Conservation (phyloP, 768 basidiomycete genomes). For the Termitomyces eurrhizus region DNA sequence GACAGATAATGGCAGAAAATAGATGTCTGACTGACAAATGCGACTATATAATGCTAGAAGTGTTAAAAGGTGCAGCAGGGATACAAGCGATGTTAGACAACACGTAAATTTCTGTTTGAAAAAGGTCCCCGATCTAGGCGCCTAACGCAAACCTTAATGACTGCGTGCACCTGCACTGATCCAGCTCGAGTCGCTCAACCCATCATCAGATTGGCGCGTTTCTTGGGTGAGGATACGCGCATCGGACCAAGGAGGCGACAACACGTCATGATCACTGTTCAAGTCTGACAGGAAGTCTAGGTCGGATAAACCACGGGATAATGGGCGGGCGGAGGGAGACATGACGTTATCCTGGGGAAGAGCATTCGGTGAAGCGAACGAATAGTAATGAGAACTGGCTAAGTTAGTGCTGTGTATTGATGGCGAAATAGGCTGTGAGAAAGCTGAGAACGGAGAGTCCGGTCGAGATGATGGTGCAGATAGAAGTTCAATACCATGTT, state of each 20-base stretch:
- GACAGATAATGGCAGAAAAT: not conserved
- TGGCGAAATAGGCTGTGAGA: constrained; percentile 17
- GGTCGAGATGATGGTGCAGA: constrained; percentile 41
- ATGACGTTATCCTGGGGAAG: not conserved
- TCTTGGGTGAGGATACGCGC: constrained; percentile 4
- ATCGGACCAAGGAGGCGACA: constrained; percentile 16
- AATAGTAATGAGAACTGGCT: constrained; percentile 14
- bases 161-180: constrained; percentile 16
- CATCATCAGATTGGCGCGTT: constrained; percentile 8
- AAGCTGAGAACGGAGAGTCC: constrained; percentile 34
- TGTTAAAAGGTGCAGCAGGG: not conserved
- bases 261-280: constrained; percentile 7
- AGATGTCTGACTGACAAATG: not conserved
- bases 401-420: constrained; percentile 7
- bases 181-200: constrained; percentile 19
- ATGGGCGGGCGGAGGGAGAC: constrained; percentile 10
- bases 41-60: not conserved
- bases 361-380: constrained; percentile 17
- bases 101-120: not conserved
- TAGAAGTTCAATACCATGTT: constrained; percentile 39
- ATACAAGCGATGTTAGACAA: not conserved
- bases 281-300: constrained; percentile 21
- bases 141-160: not conserved
- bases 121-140: not conserved
- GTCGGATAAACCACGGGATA: constrained; percentile 17